Conservation (phyloP, 1,284 basidiomycete genomes). For the Puccinia sorghi region DNA sequence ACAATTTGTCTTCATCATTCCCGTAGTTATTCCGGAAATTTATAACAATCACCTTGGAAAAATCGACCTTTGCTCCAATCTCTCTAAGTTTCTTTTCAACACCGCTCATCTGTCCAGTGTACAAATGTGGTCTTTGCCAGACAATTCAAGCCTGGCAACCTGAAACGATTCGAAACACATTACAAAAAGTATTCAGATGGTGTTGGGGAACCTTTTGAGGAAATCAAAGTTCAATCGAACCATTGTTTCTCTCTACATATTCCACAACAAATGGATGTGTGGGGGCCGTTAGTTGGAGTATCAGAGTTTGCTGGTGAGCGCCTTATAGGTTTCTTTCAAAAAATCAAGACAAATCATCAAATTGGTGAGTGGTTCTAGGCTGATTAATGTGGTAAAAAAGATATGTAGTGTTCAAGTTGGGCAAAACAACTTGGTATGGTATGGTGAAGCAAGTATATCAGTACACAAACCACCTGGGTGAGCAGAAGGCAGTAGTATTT, state of each 20-base stretch:
- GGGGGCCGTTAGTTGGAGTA: conserved; percentile 18
- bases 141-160: neutral
- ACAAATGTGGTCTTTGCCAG: conserved; percentile 18
- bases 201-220: neutral
- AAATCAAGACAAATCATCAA: conserved; percentile 21
- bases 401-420: too few species aligned
- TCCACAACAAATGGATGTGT: conserved; percentile 13
- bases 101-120: neutral
- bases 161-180: conserved; percentile 13
- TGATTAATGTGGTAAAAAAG: too few species aligned
- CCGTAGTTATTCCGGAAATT: conserved; percentile 24
- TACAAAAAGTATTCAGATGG: conserved; percentile 29
- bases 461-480: too few species aligned
- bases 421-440: too few species aligned
- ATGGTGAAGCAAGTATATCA: too few species aligned
- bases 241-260: conserved; percentile 36
- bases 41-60: conserved; percentile 13
- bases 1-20: conserved; percentile 36
- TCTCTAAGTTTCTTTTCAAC: conserved; percentile 20
- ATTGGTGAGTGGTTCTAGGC: conserved; percentile 13
- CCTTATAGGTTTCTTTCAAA: conserved; percentile 33
- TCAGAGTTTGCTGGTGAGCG: conserved; percentile 22
- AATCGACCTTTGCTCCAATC: neutral
- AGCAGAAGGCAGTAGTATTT: too few species aligned
- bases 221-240: conserved; percentile 34